phyloP scores from a whole-genome alignment of 139 green algal species.

The Auxenochlorella pyrenoidosa region DNA sequence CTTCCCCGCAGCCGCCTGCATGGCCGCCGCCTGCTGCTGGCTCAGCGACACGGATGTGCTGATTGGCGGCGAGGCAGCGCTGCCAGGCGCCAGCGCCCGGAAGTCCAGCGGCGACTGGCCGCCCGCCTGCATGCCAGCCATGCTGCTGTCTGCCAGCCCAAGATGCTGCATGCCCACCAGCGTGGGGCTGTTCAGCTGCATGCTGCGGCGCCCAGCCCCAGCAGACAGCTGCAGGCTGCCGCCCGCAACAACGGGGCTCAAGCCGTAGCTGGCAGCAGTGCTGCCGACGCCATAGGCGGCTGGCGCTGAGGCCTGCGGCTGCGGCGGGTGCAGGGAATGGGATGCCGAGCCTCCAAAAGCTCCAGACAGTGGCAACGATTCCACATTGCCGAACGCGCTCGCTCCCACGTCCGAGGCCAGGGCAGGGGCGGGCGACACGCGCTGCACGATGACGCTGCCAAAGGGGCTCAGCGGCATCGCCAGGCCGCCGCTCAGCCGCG shows the following conservation, averaged over 20 bases:
- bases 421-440: background rate
- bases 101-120: background rate
- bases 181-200: background rate
- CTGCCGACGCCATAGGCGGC: background rate
- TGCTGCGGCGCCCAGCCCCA: background rate
- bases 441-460: background rate
- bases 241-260: background rate
- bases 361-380: background rate
- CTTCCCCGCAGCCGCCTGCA: background rate
- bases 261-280: background rate
- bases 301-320: background rate
- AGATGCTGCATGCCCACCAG: slow-evolving; percentile 17
- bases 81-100: background rate
- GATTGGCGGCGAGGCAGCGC: background rate
- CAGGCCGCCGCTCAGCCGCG: background rate
- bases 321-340: background rate
- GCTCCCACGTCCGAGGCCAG: background rate
- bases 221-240: background rate
- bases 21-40: background rate
- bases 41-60: background rate
- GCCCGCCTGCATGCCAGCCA: background rate
- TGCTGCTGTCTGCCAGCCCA: slow-evolving; percentile 4
- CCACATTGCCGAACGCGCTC: background rate
- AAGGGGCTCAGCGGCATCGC: background rate
- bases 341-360: background rate